Conservation (phyloP, 2,329 filamentous ascomycete genomes). For the Lachnellula subtilissima region DNA sequence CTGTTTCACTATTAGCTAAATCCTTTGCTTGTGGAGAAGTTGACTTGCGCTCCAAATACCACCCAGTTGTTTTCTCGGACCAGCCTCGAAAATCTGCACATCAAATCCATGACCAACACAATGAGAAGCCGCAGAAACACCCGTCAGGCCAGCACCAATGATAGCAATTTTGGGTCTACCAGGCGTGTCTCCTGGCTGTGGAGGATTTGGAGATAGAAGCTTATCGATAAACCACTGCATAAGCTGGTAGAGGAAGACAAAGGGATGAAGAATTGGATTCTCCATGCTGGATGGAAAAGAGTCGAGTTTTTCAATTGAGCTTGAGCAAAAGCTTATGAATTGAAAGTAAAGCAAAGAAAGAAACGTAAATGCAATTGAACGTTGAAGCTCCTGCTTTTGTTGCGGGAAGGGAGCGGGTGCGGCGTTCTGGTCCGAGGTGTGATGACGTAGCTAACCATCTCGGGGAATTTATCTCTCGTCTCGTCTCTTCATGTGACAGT, state of each 20-base stretch:
- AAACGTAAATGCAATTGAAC: not conserved
- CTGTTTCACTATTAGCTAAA: slow-evolving; percentile 34
- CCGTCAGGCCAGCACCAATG: slow-evolving; percentile 67
- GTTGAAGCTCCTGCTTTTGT: no score
- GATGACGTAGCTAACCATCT: no score
- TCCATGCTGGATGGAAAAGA: slow-evolving; percentile 13
- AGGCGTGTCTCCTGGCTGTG: slow-evolving; percentile 52
- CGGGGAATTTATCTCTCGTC: no score
- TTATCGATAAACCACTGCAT: slow-evolving; percentile 60
- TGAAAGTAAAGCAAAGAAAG: not conserved
- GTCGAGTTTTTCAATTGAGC: not conserved
- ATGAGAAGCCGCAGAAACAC: slow-evolving; percentile 75
- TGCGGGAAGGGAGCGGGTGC: no score
- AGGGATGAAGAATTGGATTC: slow-evolving; percentile 44
- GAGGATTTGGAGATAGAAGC: slow-evolving; percentile 66
- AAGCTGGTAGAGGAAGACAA: slow-evolving; percentile 60
- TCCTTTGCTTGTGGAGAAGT: not conserved
- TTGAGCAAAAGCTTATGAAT: not conserved
- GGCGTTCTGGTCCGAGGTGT: no score
- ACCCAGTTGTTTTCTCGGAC: slow-evolving; percentile 59
- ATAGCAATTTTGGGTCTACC: slow-evolving; percentile 62
- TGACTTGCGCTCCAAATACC: slow-evolving; percentile 72
- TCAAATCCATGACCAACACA: slow-evolving; percentile 84
- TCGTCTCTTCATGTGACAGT: no score
- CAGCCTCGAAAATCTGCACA: slow-evolving; percentile 72